These are phyloP conservation scores for Ricinus communis DNA, from an alignment of 345 rosid genomes.

Conservation along the genomic window DNA sequence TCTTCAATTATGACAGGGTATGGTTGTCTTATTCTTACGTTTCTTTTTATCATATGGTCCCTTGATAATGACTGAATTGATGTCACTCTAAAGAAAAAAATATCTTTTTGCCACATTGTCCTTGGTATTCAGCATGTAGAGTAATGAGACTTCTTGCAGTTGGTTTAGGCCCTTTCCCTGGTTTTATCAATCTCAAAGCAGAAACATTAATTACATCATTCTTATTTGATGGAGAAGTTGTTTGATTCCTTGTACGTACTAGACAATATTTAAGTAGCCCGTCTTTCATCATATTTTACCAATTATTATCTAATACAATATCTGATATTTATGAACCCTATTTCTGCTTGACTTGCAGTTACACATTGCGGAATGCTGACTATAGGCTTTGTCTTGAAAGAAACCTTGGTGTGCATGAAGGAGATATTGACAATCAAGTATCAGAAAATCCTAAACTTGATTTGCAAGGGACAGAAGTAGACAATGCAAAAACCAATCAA, in stretches of 20 bases:
- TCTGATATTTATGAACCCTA: slow-evolving; percentile 11
- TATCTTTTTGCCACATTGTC: background rate
- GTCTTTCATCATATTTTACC: background rate
- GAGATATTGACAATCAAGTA: slow-evolving; percentile 37
- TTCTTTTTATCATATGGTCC: background rate
- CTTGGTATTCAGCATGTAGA: background rate
- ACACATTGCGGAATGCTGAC: slow-evolving; percentile 88
- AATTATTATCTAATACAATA: background rate
- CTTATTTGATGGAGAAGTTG: background rate
- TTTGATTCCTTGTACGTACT: slow-evolving; percentile 5
- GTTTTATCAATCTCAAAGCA: background rate
- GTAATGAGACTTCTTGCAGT: background rate
- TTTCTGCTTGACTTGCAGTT: slow-evolving; percentile 44
- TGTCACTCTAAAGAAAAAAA: too few relatives aligned
- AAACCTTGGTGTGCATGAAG: slow-evolving; percentile 61
- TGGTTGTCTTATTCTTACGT: slow-evolving; percentile 7
- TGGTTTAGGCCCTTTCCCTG: background rate
- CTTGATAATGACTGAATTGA: background rate
- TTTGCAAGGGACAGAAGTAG: slow-evolving; percentile 39
- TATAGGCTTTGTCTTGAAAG: slow-evolving; percentile 89
- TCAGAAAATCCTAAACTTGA: slow-evolving; percentile 35
- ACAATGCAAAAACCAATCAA: slow-evolving; percentile 34
- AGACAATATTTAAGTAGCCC: background rate
- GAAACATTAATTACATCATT: background rate
- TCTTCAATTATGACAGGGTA: slow-evolving; percentile 99